Conservation (phyloP, 2,329 filamentous ascomycete genomes). For the Fusarium guadeloupense region DNA sequence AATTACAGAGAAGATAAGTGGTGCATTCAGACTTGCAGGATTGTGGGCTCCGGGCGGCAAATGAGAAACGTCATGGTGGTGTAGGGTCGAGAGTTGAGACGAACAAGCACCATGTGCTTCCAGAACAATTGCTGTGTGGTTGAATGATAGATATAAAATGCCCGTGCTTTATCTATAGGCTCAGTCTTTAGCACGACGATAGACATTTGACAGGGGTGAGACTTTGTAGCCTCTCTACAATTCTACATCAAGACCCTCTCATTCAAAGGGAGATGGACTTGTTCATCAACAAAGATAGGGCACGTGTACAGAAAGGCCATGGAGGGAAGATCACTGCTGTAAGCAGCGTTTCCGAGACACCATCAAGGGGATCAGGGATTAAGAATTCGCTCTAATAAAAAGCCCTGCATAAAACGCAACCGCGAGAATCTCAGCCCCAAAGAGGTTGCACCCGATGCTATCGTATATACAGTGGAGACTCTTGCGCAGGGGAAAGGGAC, state of each 20-base stretch:
- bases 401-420: constrained; percentile 13
- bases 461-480: constrained; percentile 9
- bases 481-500: constrained; percentile 13
- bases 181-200: not conserved
- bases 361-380: constrained; percentile 1
- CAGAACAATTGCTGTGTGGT: constrained; percentile 11
- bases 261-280: not conserved
- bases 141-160: not conserved
- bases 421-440: constrained; percentile 3
- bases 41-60: constrained; percentile 19
- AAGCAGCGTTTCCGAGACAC: not conserved
- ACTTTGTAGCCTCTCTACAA: not conserved
- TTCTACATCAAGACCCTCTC: not conserved
- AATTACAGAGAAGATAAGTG: constrained; percentile 3
- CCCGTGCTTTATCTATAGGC: constrained; percentile 10
- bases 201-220: constrained; percentile 8
- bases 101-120: constrained; percentile 27
- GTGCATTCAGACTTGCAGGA: constrained; percentile 18
- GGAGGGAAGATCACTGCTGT: constrained; percentile 6
- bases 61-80: constrained; percentile 15
- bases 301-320: constrained; percentile 18
- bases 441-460: constrained; percentile 16
- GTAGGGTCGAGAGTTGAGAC: constrained; percentile 11
- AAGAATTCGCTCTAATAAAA: constrained; percentile 1
- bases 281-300: not conserved